These are phyloP conservation scores for Russula brevipes DNA, from an alignment of 768 basidiomycete species.

Conservation along the genomic window DNA sequence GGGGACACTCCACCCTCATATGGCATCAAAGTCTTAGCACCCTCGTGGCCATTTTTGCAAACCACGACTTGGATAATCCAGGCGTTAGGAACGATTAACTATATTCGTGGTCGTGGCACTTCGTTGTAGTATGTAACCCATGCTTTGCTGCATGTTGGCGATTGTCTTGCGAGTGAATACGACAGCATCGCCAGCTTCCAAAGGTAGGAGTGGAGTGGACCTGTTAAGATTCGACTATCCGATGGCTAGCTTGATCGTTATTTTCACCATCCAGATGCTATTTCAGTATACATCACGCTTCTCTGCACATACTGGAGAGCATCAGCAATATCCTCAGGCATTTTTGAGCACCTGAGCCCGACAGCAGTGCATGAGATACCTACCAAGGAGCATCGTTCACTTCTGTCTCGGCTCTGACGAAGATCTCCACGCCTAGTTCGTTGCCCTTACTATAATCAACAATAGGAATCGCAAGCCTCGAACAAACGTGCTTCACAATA, in stretches of 20 bases:
- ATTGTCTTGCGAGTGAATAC: conserved; percentile 65
- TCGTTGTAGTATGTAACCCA: conserved; percentile 51
- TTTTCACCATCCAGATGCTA: conserved; percentile 56
- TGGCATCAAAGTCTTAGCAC: too few species aligned
- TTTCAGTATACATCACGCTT: conserved; percentile 62
- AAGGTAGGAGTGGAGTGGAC: conserved; percentile 49
- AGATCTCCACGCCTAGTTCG: conserved; percentile 41
- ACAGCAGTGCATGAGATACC: conserved; percentile 33
- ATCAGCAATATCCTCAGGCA: conserved; percentile 59
- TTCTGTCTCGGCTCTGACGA: conserved; percentile 66
- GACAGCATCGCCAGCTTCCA: conserved; percentile 63
- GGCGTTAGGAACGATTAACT: too few species aligned
- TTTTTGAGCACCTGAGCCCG: conserved; percentile 44
- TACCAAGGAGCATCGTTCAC: conserved; percentile 49
- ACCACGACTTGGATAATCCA: too few species aligned
- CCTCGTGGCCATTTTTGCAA: too few species aligned
- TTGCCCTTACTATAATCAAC: conserved; percentile 33
- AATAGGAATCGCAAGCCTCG: neutral
- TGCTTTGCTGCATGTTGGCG: conserved; percentile 57
- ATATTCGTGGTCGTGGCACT: too few species aligned
- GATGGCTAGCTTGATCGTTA: neutral
- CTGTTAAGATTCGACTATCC: conserved; percentile 61
- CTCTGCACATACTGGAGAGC: conserved; percentile 44
- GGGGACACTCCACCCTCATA: too few species aligned
- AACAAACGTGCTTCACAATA: conserved; percentile 44